Base-by-base conservation (phyloP, 257 asterid genomes). In the Fraxinus quadrangulata region DNA sequence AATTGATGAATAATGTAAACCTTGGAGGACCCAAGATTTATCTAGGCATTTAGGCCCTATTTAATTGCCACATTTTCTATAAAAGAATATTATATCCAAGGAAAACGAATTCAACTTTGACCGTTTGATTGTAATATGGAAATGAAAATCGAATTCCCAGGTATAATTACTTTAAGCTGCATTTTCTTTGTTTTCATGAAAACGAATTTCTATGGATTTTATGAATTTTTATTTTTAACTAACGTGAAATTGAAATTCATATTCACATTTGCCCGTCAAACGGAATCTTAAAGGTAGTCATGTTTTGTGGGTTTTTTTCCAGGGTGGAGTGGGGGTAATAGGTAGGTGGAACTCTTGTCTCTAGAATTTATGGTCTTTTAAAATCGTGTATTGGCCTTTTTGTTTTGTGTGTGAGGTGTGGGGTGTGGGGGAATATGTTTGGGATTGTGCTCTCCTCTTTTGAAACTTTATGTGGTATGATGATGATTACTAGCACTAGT, bases 401-500 rank as follows among this genome's bases (percentile, higher is more conserved):
- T 59, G 26, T 59, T 21, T 21, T 9, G 12, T 21, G 13, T 12
- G 12, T 59, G 21, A 2, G 11, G 42, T 37, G 42, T 37, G 68
- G 68, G 66, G 66, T 19, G n/a, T 56, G 28, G 68, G 30, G 68
- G 31, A 30, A 61, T 33, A 61, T 7, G 68, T 17, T 13, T 11
- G 33, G 68, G 14, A 61, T 61, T 61, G 19, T 24, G 34, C 68
- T 19, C 1, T 79, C 42, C 36, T 33, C 45, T 61, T 63, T 72
- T 75, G 61, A 79, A 81, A 36, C 45, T 85, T 77, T 72, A 24
- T 51, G 42, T 61, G 86, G 81, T 76, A 21, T 71, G 34, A 24
- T 63, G 19, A 85, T 86, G 87, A 90, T 85, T 84, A 85, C 79
- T 6, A 75, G 75, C 89, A 87, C 84, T 69, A 84, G 47, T 51